Conservation (phyloP, 2,329 filamentous ascomycete species). For the Westerdykella aurantiaca region DNA sequence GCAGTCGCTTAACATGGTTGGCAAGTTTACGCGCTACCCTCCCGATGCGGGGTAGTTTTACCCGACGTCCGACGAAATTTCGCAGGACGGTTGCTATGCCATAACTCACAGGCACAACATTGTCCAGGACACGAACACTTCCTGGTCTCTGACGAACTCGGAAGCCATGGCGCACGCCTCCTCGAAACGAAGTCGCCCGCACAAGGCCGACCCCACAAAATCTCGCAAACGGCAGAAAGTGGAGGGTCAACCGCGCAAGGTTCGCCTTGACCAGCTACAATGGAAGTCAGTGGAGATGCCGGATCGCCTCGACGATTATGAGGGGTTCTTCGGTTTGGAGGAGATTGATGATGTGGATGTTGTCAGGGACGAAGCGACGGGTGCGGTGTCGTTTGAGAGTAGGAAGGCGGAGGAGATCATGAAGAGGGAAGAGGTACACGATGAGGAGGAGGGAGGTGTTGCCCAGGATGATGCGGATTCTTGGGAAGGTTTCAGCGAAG, state of each 20-base stretch:
- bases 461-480: constrained; percentile 12
- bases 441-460: constrained; percentile 11
- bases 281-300: constrained; percentile 64
- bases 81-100: constrained; percentile 11
- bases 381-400: constrained; percentile 41
- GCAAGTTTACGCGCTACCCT: not conserved
- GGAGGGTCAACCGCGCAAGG: constrained; percentile 20
- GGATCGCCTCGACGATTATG: constrained; percentile 78
- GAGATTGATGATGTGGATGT: constrained; percentile 89
- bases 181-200: constrained; percentile 37
- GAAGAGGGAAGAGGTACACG: constrained; percentile 10
- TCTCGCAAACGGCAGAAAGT: constrained; percentile 42
- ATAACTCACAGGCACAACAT: constrained; percentile 9
- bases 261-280: constrained; percentile 49
- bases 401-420: constrained; percentile 24
- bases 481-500: constrained; percentile 27
- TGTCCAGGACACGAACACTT: constrained; percentile 6
- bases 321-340: constrained; percentile 87
- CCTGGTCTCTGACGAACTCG: not conserved
- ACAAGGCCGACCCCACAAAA: constrained; percentile 38
- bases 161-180: constrained; percentile 4
- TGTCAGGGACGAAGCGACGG: constrained; percentile 53
- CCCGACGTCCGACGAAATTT: constrained; percentile 17
- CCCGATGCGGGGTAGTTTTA: constrained; percentile 13
- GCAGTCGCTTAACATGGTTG: not conserved